phyloP scores from a whole-genome alignment of 768 basidiomycete genomes.

The Mycena chlorophos region DNA sequence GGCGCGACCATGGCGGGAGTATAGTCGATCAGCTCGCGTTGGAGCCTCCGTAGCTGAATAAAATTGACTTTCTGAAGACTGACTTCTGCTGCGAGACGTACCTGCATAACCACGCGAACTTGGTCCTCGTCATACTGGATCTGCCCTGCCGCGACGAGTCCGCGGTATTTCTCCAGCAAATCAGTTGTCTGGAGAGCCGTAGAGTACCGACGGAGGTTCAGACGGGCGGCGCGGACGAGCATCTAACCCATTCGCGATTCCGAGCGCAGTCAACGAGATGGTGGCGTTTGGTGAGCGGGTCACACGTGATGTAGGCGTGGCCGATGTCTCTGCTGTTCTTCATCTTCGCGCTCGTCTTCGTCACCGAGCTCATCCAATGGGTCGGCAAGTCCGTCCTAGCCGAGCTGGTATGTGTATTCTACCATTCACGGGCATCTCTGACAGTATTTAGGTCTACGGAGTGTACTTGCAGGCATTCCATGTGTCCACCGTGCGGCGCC shows the following conservation, averaged over 20 bases:
- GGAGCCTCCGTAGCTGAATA: slow-evolving; percentile 47
- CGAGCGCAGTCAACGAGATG: too few species aligned
- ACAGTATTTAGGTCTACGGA: slow-evolving; percentile 59
- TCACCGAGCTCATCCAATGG: slow-evolving; percentile 86
- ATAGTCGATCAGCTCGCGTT: slow-evolving; percentile 48
- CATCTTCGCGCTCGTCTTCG: slow-evolving; percentile 78
- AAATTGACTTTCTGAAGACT: neutral
- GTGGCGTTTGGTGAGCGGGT: neutral
- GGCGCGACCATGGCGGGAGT: slow-evolving; percentile 45
- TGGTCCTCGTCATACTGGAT: slow-evolving; percentile 55
- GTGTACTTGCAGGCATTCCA: slow-evolving; percentile 69
- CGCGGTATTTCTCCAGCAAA: slow-evolving; percentile 49
- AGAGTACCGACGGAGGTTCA: too few species aligned
- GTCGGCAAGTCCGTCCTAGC: slow-evolving; percentile 83
- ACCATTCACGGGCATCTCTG: slow-evolving; percentile 4
- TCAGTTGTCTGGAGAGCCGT: slow-evolving; percentile 27
- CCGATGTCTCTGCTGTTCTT: slow-evolving; percentile 77
- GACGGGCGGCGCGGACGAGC: too few species aligned
- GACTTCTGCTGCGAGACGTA: slow-evolving; percentile 20
- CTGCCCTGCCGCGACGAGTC: slow-evolving; percentile 45
- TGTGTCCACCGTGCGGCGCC: slow-evolving; percentile 52
- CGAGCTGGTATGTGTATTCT: slow-evolving; percentile 59
- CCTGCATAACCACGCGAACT: slow-evolving; percentile 53
- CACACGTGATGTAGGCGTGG: neutral
- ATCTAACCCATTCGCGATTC: too few species aligned